phyloP scores from a whole-genome alignment of 345 rosid species.

The Raphanus sativus region DNA sequence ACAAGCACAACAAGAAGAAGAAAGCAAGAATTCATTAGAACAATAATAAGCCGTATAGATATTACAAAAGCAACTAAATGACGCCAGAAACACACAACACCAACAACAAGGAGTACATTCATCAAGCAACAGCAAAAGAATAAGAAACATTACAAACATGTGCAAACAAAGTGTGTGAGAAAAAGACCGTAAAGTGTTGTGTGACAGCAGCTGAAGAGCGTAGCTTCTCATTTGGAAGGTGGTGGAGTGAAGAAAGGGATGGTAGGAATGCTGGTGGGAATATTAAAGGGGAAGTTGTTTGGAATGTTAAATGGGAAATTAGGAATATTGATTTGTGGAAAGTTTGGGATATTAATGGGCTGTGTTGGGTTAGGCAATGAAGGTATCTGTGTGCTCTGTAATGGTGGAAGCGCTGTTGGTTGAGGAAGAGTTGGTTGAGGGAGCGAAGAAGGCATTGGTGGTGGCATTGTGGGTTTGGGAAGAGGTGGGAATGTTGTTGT shows the following conservation, averaged over 20 bases:
- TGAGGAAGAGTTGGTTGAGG: conserved; percentile 25
- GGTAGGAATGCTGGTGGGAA: conserved; percentile 32
- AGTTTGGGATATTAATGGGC: conserved; percentile 32
- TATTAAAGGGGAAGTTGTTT: conserved; percentile 33
- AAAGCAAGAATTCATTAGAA: neutral
- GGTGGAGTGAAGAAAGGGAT: conserved; percentile 39
- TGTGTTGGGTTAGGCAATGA: conserved; percentile 35
- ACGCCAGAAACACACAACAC: conserved; percentile 11
- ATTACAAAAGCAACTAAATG: conserved; percentile 7
- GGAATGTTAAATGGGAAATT: conserved; percentile 33
- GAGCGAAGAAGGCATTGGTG: conserved; percentile 20
- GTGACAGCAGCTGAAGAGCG: conserved; percentile 10
- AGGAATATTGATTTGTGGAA: conserved; percentile 36
- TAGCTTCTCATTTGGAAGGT: conserved; percentile 35
- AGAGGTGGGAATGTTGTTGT: conserved; percentile 32
- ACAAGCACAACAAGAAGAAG: neutral
- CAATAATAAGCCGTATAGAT: neutral
- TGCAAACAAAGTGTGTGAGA: conserved; percentile 11
- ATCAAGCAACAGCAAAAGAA: conserved; percentile 12
- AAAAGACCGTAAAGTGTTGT: neutral
- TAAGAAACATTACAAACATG: conserved; percentile 17
- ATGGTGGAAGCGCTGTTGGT: conserved; percentile 28
- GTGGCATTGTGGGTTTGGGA: conserved; percentile 27
- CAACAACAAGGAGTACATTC: neutral
- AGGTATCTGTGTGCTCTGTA: conserved; percentile 21